Percentiles rank a stretch among this genome's conserved stretches.
phyloP scores from a whole-genome alignment of 495 filamentous ascomycete species.

The Filosporella fistucella region DNA sequence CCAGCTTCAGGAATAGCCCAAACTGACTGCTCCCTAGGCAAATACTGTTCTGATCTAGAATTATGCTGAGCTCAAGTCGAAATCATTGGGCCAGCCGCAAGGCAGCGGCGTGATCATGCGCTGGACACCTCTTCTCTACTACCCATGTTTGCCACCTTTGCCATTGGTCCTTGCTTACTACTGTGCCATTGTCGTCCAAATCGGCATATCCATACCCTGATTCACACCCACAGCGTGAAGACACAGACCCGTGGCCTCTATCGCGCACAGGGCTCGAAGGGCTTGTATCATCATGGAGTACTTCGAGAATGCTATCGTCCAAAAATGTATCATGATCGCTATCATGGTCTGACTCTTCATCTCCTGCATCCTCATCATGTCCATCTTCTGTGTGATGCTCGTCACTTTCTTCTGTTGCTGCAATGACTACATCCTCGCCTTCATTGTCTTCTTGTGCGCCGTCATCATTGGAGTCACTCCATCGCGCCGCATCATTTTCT shows the following conservation, averaged over 20 bases:
- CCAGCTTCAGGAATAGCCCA: too few relatives aligned
- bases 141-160: slow-evolving; percentile 66
- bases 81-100: too few relatives aligned
- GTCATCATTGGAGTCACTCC: slow-evolving; percentile 25
- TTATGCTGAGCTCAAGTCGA: too few relatives aligned
- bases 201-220: slow-evolving; percentile 34
- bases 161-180: slow-evolving; percentile 46
- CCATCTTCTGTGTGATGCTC: slow-evolving; percentile 18
- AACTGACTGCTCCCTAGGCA: too few relatives aligned
- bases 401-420: slow-evolving; percentile 12
- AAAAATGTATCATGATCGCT: background rate
- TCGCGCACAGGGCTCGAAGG: too few relatives aligned
- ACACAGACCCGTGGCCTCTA: too few relatives aligned
- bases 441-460: slow-evolving; percentile 3
- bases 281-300: too few relatives aligned
- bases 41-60: too few relatives aligned
- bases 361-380: slow-evolving; percentile 18
- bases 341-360: slow-evolving; percentile 14
- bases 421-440: slow-evolving; percentile 4
- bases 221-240: slow-evolving; percentile 16
- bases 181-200: slow-evolving; percentile 53
- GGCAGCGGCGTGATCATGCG: too few relatives aligned
- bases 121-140: too few relatives aligned
- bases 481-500: too few relatives aligned
- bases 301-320: too few relatives aligned